Evolutionary conservation across 441 rosid species (phyloP).

Genomic region (Pelargonium citronellum): DNA sequence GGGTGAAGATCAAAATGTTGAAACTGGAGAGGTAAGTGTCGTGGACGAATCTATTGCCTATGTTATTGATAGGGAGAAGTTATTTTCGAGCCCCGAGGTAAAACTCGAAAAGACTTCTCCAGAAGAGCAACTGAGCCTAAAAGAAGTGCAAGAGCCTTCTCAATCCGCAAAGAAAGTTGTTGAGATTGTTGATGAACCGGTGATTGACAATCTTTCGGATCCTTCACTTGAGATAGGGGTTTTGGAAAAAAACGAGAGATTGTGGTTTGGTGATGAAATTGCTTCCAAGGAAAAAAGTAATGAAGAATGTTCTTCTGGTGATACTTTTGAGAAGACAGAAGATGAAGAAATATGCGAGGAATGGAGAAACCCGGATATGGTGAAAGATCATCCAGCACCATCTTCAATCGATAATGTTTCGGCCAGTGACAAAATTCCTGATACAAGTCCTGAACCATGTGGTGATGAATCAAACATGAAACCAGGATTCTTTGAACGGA

Average conservation of each 20-base stretch:
- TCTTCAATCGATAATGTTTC: conserved; percentile 22
- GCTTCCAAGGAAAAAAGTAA: conserved; percentile 20
- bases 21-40: conserved; percentile 18
- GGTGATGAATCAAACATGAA: conserved; percentile 19
- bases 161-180: conserved; percentile 17
- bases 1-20: conserved; percentile 16
- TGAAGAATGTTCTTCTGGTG: conserved; percentile 11
- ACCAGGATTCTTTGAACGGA: conserved; percentile 29
- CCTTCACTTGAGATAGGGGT: conserved; percentile 10
- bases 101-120: conserved; percentile 18
- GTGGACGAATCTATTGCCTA: conserved; percentile 21
- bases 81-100: conserved; percentile 15
- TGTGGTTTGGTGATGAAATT: conserved; percentile 38
- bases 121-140: conserved; percentile 19
- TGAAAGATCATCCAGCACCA: conserved; percentile 9
- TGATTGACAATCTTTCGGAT: conserved; percentile 12
- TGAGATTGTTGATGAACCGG: conserved; percentile 15
- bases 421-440: conserved; percentile 21
- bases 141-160: conserved; percentile 15
- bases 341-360: conserved; percentile 22
- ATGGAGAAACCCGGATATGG: conserved; percentile 17
- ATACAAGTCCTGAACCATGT: conserved; percentile 16
- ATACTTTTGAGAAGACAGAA: conserved; percentile 18
- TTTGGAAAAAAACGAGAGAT: conserved; percentile 31
- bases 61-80: conserved; percentile 20